Conservation (phyloP, 768 basidiomycete genomes). For the Phanerodontia chrysosporium region DNA sequence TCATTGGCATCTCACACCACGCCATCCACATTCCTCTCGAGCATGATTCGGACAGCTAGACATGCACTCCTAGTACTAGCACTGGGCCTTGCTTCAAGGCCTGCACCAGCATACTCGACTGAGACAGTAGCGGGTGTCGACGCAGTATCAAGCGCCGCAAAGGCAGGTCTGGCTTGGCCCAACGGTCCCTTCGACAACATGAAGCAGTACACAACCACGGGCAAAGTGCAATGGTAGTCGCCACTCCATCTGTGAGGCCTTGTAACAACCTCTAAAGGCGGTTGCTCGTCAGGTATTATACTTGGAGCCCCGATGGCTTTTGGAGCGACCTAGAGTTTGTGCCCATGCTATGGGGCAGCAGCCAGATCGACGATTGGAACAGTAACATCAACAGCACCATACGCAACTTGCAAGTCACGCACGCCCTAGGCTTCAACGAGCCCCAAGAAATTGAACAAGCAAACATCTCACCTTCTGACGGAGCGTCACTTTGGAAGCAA, state of each 20-base stretch:
- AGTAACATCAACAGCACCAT: conserved; percentile 39
- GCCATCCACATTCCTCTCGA: not conserved
- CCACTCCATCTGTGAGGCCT: not conserved
- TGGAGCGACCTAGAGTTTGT: conserved; percentile 46
- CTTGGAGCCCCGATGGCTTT: conserved; percentile 38
- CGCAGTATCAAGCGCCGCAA: conserved; percentile 30
- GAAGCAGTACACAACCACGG: conserved; percentile 37
- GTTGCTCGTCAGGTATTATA: conserved; percentile 43
- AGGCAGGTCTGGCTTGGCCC: conserved; percentile 49
- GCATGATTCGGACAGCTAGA: not conserved
- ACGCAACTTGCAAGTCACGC: conserved; percentile 31
- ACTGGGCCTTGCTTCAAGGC: no score
- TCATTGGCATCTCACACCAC: no score
- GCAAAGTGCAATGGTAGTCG: conserved; percentile 52
- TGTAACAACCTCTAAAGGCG: not conserved
- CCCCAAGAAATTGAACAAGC: conserved; percentile 43
- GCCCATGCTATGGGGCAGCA: conserved; percentile 52
- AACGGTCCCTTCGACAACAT: conserved; percentile 41
- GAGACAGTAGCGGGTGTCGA: not conserved
- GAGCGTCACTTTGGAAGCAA: conserved; percentile 46
- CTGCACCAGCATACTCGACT: not conserved
- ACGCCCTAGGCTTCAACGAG: conserved; percentile 54
- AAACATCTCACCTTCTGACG: conserved; percentile 44
- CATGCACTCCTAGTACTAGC: no score
- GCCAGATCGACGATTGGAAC: conserved; percentile 35